A percentile compares a stretch with the other conserved stretches of the same genome.
Conservation (phyloP, 2,329 filamentous ascomycete species). For the Aspergillus sp. region DNA sequence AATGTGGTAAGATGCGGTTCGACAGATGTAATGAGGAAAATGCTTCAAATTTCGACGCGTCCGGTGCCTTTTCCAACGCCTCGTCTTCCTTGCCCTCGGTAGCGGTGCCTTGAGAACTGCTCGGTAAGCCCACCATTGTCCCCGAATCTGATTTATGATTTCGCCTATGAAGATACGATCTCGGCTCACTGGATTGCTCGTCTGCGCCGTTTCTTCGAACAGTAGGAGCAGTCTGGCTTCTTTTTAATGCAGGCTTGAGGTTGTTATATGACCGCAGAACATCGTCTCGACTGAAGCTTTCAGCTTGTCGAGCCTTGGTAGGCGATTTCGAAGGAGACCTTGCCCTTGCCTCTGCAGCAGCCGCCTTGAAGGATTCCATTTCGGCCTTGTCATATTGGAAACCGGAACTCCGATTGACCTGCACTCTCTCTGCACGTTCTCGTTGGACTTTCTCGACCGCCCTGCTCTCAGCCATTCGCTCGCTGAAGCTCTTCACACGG, state of each 20-base stretch:
- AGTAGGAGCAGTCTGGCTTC: constrained; percentile 35
- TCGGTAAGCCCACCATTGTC: constrained; percentile 11
- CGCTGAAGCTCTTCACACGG: constrained; percentile 68
- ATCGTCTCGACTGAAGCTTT: constrained; percentile 63
- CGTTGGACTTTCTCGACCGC: constrained; percentile 37
- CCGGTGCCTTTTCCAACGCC: constrained; percentile 33
- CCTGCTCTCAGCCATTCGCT: constrained; percentile 72
- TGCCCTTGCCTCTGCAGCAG: constrained; percentile 31
- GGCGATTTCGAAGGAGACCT: constrained; percentile 40
- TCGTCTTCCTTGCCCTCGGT: constrained; percentile 16
- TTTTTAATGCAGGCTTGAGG: constrained; percentile 27
- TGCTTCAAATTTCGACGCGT: constrained; percentile 70
- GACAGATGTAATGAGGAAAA: constrained; percentile 84
- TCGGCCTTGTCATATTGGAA: constrained; percentile 45
- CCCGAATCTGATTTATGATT: constrained; percentile 22
- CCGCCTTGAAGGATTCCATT: constrained; percentile 41
- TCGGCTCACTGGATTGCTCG: constrained; percentile 13
- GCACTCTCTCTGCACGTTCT: constrained; percentile 36
- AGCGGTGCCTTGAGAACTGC: constrained; percentile 12
- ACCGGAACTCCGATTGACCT: constrained; percentile 40
- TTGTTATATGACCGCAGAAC: constrained; percentile 43
- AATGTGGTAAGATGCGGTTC: constrained; percentile 78
- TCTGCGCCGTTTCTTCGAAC: constrained; percentile 15
- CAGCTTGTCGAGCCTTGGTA: constrained; percentile 47
- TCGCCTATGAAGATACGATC: constrained; percentile 20